These are phyloP conservation scores for Trebouxia sp. DNA, from an alignment of 139 green algal species.

Conservation along the genomic window DNA sequence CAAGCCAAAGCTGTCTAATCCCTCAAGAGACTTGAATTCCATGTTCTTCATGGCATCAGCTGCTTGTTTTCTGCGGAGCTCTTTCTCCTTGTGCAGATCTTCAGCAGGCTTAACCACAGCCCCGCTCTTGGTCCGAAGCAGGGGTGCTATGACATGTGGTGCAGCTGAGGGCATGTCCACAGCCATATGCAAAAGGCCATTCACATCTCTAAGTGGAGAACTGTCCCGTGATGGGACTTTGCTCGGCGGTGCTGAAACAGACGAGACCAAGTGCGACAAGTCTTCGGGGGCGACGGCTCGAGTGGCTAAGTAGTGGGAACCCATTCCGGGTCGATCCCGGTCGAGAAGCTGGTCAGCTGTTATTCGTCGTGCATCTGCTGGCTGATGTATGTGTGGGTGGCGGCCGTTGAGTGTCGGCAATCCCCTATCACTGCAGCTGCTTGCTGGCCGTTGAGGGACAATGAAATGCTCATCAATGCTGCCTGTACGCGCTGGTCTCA, in stretches of 20 bases:
- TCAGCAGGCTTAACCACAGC: slow-evolving; percentile 7
- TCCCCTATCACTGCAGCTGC: slow-evolving; percentile 2
- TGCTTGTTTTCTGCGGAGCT: slow-evolving; percentile 39
- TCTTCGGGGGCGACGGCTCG: not conserved
- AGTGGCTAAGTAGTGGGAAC: not conserved
- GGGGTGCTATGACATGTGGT: too few species aligned
- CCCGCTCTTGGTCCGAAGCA: not conserved
- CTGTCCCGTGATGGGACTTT: slow-evolving; percentile 5
- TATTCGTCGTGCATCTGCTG: not conserved
- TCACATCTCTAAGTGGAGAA: not conserved
- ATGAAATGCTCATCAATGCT: not conserved
- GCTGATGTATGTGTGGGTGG: not conserved
- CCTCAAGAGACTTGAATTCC: slow-evolving; percentile 40
- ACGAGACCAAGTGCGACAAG: not conserved
- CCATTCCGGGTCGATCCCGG: not conserved
- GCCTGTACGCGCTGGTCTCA: not conserved
- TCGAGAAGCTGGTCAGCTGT: slow-evolving; percentile 12
- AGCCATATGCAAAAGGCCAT: not conserved
- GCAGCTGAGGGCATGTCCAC: not conserved
- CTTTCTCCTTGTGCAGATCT: slow-evolving; percentile 8
- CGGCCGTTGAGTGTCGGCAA: not conserved
- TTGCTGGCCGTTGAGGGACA: not conserved
- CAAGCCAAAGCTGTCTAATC: slow-evolving; percentile 30
- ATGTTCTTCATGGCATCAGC: slow-evolving; percentile 54
- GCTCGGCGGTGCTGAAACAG: not conserved